A percentile compares a stretch with the other conserved stretches of the same genome.
phyloP scores from a whole-genome alignment of 306 rosid species.

The Glycine soja region DNA sequence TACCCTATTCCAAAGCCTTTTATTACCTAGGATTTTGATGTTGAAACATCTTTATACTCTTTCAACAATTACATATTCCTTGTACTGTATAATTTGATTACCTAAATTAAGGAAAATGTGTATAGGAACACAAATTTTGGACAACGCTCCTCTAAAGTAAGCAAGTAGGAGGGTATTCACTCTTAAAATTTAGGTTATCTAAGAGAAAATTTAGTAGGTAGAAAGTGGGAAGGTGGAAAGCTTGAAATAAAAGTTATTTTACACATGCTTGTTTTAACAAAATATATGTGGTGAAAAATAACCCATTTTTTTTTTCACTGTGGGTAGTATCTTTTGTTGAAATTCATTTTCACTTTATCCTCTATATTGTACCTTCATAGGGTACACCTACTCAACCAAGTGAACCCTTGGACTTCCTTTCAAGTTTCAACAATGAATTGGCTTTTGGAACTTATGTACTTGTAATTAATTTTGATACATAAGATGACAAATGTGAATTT shows the following conservation, averaged over 20 bases:
- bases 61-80: neutral
- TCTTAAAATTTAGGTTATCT: neutral
- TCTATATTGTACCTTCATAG: neutral
- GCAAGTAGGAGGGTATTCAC: neutral
- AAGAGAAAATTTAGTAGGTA: neutral
- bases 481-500: constrained; percentile 20
- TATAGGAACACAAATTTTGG: neutral
- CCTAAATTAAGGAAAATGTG: neutral
- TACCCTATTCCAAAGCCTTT: neutral
- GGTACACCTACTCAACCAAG: neutral
- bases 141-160: neutral
- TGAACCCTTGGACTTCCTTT: neutral
- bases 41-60: neutral
- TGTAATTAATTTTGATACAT: constrained; percentile 10
- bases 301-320: neutral
- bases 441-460: neutral
- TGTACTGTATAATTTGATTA: neutral
- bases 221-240: neutral
- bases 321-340: neutral
- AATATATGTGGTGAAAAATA: neutral
- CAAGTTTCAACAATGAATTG: neutral
- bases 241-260: neutral
- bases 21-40: neutral
- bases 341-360: constrained; percentile 24
- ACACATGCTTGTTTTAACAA: neutral